Percentiles rank a stretch among this genome's conserved stretches.
These are phyloP conservation scores for Saturnispora serradocipensis DNA, from an alignment of 805 yeast species.

Conservation along the genomic window DNA sequence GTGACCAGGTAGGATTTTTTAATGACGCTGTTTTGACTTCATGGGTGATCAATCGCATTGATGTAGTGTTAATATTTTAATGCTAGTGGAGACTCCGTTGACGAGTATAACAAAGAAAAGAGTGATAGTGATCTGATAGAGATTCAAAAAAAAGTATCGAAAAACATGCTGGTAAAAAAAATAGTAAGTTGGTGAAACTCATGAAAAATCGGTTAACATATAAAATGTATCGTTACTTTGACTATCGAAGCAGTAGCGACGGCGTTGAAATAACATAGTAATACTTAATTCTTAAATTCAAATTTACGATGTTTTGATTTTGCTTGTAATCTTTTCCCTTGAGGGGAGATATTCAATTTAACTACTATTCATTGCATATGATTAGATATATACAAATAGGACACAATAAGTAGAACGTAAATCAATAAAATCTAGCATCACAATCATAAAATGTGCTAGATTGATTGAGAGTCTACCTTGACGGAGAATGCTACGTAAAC, in stretches of 20 bases:
- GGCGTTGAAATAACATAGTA: background rate
- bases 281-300: background rate
- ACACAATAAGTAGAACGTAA: background rate
- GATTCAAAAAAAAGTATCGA: background rate
- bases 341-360: background rate
- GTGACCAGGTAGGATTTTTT: background rate
- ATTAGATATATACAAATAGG: background rate
- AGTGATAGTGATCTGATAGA: background rate
- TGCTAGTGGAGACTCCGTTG: background rate
- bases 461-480: too few relatives aligned
- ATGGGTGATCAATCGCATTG: constrained; percentile 2
- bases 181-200: background rate
- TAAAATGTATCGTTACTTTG: too few relatives aligned
- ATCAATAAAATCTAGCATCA: too few relatives aligned
- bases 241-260: background rate
- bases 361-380: background rate
- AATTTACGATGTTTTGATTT: background rate
- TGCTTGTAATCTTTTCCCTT: background rate
- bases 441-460: too few relatives aligned
- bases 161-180: background rate
- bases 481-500: background rate
- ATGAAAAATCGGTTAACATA: background rate
- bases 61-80: background rate
- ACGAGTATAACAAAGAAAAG: background rate
- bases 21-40: background rate